Evolutionary conservation across 306 rosid species (phyloP), one percentile per base, ranked within the genome.

Genomic region (Cicer arietinum): DNA sequence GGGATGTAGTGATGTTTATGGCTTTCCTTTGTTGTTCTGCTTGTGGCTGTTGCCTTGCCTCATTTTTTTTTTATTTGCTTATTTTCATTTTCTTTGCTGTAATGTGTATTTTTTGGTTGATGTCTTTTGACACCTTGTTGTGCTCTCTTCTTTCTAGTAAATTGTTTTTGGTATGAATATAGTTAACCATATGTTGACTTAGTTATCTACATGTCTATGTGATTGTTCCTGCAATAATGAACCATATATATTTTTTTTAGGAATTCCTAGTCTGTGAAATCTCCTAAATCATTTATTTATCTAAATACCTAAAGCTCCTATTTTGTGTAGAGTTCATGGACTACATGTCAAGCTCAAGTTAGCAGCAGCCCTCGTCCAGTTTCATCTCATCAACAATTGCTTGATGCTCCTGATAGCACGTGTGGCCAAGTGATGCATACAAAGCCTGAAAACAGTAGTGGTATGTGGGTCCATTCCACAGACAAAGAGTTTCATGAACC

Each of bases 331-430:
- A 80, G 80, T 88, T 66, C 85, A 62, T 66, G 89, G 88, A 88
- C 87, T 77, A 81, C 80, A 81, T 81, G 79, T 77, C 84, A 83
- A 35, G 84, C 67, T 70, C 85, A 89, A 70, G 82, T 75, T 69
- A 80, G 86, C 71, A 85, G 87, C 62, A 83, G 87, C 57, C 78
- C 86, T 66, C 78, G 37, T 52, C 80, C 83, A 74, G 75, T 35
- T 78, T 89, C 87, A 25, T 65, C 86, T 69, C 84, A 45, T 50
- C 80, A 54, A 40, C 83, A 69, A 30, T 70, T 47, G 69, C 80
- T 48, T 41, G 93, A 83, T 77, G 70, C 84, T 73, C 82, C 88
- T 61, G 86, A 87, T 74, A 81, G 88, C 85, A 87, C 81, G 1
- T 71, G 85, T 81, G 89, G 75, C 53, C 86, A 81, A 85, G 88